phyloP scores from a whole-genome alignment of 208 protist genomes.

The Plasmodiophora brassicae region DNA sequence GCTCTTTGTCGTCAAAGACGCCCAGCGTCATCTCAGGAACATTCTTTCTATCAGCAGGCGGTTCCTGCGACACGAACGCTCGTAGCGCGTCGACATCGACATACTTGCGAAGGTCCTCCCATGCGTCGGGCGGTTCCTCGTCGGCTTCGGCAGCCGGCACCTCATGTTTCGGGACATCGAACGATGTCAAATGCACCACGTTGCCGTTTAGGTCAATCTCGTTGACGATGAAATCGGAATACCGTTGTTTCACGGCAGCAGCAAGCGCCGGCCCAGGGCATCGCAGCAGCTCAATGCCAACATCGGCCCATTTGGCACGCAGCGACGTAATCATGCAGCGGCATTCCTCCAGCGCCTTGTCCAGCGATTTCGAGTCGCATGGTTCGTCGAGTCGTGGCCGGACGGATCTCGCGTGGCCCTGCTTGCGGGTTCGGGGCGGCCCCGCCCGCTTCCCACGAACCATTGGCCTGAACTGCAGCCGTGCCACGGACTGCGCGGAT shows the following conservation, averaged over 20 bases:
- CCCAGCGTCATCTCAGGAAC: background rate
- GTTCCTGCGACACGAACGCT: no score
- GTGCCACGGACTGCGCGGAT: no score
- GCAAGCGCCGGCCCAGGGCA: background rate
- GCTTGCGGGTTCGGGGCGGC: no score
- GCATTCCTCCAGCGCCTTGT: no score
- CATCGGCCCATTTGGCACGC: background rate
- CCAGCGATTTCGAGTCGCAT: no score
- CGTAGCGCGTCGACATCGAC: background rate
- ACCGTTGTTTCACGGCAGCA: background rate
- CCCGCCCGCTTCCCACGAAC: no score
- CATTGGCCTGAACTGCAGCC: no score
- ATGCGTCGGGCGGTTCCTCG: background rate
- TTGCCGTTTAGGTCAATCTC: slow-evolving; percentile 28
- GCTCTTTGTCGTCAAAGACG: background rate
- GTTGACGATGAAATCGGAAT: slow-evolving; percentile 19
- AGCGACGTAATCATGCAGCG: no score
- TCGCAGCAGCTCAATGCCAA: background rate
- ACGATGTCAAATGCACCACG: slow-evolving; percentile 23
- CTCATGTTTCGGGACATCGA: background rate
- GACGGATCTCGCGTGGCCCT: no score
- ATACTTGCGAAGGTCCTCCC: background rate
- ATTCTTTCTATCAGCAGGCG: background rate
- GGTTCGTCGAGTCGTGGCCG: no score
- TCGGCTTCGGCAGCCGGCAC: background rate